Evolutionary conservation across 192 early-diverging fungal species (phyloP), one percentile per base, ranked within the genome.

Genomic region (Haplosporangium gracile): DNA sequence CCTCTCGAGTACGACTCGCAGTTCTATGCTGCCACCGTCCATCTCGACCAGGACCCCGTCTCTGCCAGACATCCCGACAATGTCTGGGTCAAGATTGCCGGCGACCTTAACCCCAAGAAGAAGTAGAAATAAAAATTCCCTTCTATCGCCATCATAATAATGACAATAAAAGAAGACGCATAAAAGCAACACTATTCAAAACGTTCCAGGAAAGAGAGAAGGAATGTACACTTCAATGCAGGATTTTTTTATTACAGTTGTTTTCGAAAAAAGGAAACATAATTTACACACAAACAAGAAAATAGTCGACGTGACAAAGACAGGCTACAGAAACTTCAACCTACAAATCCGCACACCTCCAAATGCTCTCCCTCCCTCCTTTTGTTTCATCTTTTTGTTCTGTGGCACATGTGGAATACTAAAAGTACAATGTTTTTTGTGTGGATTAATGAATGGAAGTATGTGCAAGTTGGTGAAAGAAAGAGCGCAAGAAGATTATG

Each of bases 31-130:
- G 83, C 83, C 15, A 34, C 69, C 0, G 70, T 80, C 24, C 83
- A 85, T 34, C 32, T 85, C 57, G 78, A 85, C 42, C 83, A 80
- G 70, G 78, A 80, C 57, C 68, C 77, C 34, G 69, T 78, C 82
- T 84, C 77, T 34, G 82, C 82, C 49, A 51, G 82, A 63, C 77
- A 84, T 43, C 82, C 82, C 16, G 82, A 84, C 42, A 47, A 79
- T 18, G 51, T 75, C 74, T 84, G 82, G 77, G 26, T 84, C 65
- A 84, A 84, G 82, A 75, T 84, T 51, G 82, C 82, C n/a, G n/a
- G n/a, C 8, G 77, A 78, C 36, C 39, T 78, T 70, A 26, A 32
- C 18, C 7, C 69, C 20, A 53, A 20, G 26, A 75, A 57, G 22
- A n/a, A 57, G 47, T 49, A 42, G n/a, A 49, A 36, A 60, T n/a